Conservation (phyloP, 2,329 filamentous ascomycete species). For the Aspergillus bombycis region DNA sequence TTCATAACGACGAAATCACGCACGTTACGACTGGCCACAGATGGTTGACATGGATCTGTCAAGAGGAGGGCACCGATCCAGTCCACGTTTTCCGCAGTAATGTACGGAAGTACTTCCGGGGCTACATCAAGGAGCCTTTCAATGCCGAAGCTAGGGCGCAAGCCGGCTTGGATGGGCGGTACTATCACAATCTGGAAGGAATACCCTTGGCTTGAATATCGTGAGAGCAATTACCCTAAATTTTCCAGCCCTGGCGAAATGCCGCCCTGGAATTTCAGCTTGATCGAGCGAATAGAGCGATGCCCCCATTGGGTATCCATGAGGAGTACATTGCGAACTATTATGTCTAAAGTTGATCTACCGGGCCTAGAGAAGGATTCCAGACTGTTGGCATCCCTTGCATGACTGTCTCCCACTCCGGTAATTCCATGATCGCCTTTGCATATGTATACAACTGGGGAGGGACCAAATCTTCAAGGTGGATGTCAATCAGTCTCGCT, state of each 20-base stretch:
- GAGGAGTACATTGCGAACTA: constrained; percentile 5
- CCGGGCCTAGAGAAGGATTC: constrained; percentile 10
- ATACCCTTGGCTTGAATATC: constrained; percentile 5
- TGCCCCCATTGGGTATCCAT: neutral
- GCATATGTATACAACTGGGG: constrained; percentile 9
- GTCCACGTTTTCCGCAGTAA: constrained; percentile 50
- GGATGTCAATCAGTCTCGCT: constrained; percentile 13
- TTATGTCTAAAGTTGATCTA: constrained; percentile 13
- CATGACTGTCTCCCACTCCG: constrained; percentile 12
- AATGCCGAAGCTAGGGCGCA: constrained; percentile 48
- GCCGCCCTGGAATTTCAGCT: neutral
- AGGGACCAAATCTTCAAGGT: constrained; percentile 13
- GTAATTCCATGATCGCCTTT: constrained; percentile 4
- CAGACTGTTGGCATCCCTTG: constrained; percentile 15
- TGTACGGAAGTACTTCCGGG: constrained; percentile 48
- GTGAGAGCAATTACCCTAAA: neutral
- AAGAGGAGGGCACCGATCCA: constrained; percentile 49
- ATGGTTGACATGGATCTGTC: constrained; percentile 53
- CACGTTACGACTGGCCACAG: constrained; percentile 53
- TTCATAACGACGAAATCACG: constrained; percentile 54
- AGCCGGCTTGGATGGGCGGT: constrained; percentile 49
- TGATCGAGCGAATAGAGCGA: neutral
- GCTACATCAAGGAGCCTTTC: constrained; percentile 49
- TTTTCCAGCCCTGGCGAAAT: neutral
- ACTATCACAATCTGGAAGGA: constrained; percentile 40